Percentiles rank a stretch among this genome's conserved stretches.
Evolutionary conservation across 148 eudicot genomes (phyloP).

Genomic region (Tetragonia tetragonoides): DNA sequence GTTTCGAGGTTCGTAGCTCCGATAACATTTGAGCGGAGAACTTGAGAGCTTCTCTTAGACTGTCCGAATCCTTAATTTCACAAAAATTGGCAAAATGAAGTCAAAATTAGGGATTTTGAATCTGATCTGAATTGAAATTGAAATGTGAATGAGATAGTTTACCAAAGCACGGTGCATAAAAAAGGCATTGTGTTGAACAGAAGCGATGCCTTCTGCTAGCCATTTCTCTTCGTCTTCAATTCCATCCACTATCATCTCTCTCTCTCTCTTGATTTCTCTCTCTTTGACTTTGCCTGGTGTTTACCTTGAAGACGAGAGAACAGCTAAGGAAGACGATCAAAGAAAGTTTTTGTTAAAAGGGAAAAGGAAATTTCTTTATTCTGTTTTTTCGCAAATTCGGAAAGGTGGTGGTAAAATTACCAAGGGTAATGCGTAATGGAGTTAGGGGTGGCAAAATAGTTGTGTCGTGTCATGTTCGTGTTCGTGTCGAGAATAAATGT

Average conservation of each 20-base stretch:
- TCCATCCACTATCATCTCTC: conserved; percentile 42
- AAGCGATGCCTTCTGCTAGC: conserved; percentile 97
- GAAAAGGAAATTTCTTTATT: background rate
- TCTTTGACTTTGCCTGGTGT: background rate
- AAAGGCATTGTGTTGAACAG: conserved; percentile 92
- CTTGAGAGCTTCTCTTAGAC: conserved; percentile 85
- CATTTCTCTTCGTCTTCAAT: conserved; percentile 96
- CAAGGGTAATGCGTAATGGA: too few species aligned
- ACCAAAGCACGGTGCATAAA: conserved; percentile 92
- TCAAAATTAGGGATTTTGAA: background rate
- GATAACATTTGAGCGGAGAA: conserved; percentile 84
- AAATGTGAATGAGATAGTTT: conserved; percentile 6
- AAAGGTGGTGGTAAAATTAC: too few species aligned
- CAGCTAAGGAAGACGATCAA: conserved; percentile 8
- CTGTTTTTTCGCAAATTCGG: background rate
- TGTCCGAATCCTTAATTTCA: conserved; percentile 62
- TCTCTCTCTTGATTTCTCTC: background rate
- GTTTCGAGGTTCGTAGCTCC: conserved; percentile 91
- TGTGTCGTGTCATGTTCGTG: too few species aligned
- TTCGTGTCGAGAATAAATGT: too few species aligned
- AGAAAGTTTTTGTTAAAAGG: background rate
- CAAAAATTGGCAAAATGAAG: background rate
- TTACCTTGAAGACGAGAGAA: background rate
- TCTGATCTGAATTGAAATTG: conserved; percentile 3
- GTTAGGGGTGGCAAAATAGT: too few species aligned